Evolutionary conservation across 2,329 filamentous ascomycete species (phyloP).

Genomic region (Aspergillus persii): DNA sequence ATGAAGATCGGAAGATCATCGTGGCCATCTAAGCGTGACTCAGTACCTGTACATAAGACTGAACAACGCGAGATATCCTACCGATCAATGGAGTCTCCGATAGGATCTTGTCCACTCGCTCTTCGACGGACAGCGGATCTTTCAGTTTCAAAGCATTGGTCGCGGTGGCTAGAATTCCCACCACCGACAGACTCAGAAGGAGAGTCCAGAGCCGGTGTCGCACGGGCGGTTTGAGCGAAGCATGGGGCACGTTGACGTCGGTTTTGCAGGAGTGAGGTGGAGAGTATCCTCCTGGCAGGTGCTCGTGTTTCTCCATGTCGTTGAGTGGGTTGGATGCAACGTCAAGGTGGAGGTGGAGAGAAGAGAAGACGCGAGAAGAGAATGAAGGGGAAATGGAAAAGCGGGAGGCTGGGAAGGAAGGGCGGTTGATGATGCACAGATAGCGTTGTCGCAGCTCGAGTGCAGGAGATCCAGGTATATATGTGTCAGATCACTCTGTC

Average conservation of each 20-base stretch:
- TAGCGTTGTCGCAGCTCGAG: background rate
- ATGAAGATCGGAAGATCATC: constrained; percentile 80
- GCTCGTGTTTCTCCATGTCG: background rate
- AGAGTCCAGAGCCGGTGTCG: background rate
- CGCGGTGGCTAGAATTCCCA: constrained; percentile 5
- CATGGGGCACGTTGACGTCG: background rate
- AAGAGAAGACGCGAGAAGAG: too few relatives aligned
- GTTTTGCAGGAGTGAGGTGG: background rate
- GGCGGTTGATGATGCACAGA: background rate
- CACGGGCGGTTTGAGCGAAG: background rate
- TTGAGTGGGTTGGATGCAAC: background rate
- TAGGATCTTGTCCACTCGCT: constrained; percentile 46
- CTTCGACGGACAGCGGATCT: constrained; percentile 25
- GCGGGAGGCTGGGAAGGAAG: background rate
- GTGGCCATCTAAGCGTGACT: constrained; percentile 67
- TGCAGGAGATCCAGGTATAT: background rate
- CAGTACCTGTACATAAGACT: background rate
- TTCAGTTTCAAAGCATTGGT: constrained; percentile 6
- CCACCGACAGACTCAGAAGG: constrained; percentile 3
- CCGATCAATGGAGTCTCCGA: constrained; percentile 50
- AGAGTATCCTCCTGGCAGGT: background rate
- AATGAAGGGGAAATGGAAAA: background rate
- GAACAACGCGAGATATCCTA: constrained; percentile 20
- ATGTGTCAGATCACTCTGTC: too few relatives aligned
- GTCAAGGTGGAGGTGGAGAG: background rate